A percentile compares a stretch with the other conserved stretches of the same genome.
Evolutionary conservation across 108 stramenopile species (phyloP).

Genomic region (Skeletonema marinoi): DNA sequence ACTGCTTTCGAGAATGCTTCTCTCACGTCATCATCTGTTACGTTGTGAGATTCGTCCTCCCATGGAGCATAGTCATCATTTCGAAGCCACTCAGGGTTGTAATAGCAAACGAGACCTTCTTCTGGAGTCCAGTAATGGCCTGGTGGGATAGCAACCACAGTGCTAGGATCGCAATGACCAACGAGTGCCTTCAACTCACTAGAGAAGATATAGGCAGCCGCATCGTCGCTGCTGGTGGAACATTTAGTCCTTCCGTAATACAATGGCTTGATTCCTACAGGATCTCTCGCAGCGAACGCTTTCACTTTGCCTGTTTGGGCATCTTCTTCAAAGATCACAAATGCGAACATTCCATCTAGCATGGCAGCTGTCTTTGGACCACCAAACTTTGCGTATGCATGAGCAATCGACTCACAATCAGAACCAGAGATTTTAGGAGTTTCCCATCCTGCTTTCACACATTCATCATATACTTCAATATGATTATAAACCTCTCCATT

Average conservation of each 20-base stretch:
- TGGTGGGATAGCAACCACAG: constrained; percentile 62
- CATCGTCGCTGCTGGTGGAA: constrained; percentile 15
- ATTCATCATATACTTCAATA: constrained; percentile 47
- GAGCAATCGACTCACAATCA: constrained; percentile 79
- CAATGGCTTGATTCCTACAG: constrained; percentile 80
- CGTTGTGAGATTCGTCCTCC: constrained; percentile 48
- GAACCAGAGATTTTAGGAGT: constrained; percentile 48
- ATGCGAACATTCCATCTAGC: constrained; percentile 85
- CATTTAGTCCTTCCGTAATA: constrained; percentile 62
- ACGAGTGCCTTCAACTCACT: constrained; percentile 74
- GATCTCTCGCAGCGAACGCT: constrained; percentile 75
- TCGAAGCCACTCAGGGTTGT: constrained; percentile 73
- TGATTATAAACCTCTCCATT: constrained; percentile 87
- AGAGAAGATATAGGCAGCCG: constrained; percentile 58
- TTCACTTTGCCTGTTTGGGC: constrained; percentile 28
- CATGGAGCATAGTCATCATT: constrained; percentile 66
- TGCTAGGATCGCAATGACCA: constrained; percentile 57
- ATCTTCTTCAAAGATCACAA: constrained; percentile 66
- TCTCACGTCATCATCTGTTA: constrained; percentile 64
- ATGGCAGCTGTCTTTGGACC: constrained; percentile 56
- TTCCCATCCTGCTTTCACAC: constrained; percentile 57
- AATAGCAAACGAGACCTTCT: constrained; percentile 59
- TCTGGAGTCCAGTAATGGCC: constrained; percentile 84
- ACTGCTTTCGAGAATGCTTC: constrained; percentile 64
- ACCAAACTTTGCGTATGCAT: constrained; percentile 59